A percentile compares a stretch with the other conserved stretches of the same genome.
Evolutionary conservation across 805 yeast species (phyloP).

Genomic region (Saccharomycopsis sp.): DNA sequence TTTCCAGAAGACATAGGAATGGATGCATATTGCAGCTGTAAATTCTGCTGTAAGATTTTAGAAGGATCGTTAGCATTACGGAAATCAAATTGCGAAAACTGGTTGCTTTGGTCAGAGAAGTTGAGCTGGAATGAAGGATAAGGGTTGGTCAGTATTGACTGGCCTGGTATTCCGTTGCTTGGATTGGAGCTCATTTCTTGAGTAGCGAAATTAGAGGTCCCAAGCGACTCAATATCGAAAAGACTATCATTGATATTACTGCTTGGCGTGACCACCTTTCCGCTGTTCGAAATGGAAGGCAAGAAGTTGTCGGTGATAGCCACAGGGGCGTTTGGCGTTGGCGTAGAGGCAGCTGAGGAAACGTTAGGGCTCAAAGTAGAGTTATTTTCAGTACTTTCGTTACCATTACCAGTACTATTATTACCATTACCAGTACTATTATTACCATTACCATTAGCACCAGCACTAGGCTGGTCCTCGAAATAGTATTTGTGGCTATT

Average conservation of each 20-base stretch:
- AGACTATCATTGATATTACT: conserved; percentile 3
- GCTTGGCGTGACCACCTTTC: too few species aligned
- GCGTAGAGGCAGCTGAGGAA: conserved; percentile 2
- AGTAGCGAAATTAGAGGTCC: too few species aligned
- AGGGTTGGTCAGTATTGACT: conserved; percentile 12
- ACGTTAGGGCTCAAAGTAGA: neutral
- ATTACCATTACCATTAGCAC: neutral
- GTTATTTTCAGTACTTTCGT: neutral
- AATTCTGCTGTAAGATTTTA: conserved; percentile 14
- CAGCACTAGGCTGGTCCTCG: conserved; percentile 6
- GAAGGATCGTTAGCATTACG: conserved; percentile 2
- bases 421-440: neutral
- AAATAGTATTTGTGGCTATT: conserved; percentile 18
- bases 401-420: neutral
- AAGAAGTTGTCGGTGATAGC: neutral
- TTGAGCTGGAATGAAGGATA: conserved; percentile 15
- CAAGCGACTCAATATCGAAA: too few species aligned
- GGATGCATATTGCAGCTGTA: conserved; percentile 11
- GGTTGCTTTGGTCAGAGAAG: conserved; percentile 11
- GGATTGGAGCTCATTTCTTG: too few species aligned
- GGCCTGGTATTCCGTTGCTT: too few species aligned
- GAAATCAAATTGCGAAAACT: conserved; percentile 10
- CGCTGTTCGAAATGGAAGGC: neutral
- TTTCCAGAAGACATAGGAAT: conserved; percentile 1
- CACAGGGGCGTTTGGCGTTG: neutral